These are phyloP conservation scores for Gastrolobium villosum DNA, from an alignment of 306 rosid species.

Conservation along the genomic window DNA sequence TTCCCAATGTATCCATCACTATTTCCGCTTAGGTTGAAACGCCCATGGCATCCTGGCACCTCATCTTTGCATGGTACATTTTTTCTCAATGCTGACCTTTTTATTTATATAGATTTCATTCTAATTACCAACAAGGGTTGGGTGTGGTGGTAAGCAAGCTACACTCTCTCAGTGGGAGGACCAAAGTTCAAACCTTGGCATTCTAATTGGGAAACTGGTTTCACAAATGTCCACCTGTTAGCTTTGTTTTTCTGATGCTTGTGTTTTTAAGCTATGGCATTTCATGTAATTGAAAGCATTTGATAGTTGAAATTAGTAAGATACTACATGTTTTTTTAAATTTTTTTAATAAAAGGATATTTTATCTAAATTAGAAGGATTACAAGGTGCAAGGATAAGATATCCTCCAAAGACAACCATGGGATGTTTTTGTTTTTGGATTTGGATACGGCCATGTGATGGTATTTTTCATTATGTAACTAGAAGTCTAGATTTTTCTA, in stretches of 20 bases:
- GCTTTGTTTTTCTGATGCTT: not conserved
- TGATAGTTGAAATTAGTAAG: constrained; percentile 10
- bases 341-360: not conserved
- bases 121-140: not conserved
- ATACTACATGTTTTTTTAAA: not conserved
- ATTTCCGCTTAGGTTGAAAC: constrained; percentile 87
- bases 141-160: not conserved
- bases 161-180: not conserved
- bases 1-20: constrained; percentile 94
- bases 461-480: not conserved
- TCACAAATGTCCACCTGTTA: not conserved
- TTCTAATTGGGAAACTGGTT: not conserved
- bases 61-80: constrained; percentile 76
- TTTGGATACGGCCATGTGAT: not conserved
- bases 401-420: constrained; percentile 9
- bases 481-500: not conserved
- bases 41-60: constrained; percentile 94
- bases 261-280: constrained; percentile 8
- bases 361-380: not conserved
- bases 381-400: not conserved
- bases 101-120: constrained; percentile 7
- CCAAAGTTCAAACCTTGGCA: not conserved
- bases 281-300: constrained; percentile 11
- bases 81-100: constrained; percentile 16
- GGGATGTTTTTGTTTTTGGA: not conserved